Evolutionary conservation across 2,329 filamentous ascomycete species (phyloP).

Genomic region (Penicillium sp.): DNA sequence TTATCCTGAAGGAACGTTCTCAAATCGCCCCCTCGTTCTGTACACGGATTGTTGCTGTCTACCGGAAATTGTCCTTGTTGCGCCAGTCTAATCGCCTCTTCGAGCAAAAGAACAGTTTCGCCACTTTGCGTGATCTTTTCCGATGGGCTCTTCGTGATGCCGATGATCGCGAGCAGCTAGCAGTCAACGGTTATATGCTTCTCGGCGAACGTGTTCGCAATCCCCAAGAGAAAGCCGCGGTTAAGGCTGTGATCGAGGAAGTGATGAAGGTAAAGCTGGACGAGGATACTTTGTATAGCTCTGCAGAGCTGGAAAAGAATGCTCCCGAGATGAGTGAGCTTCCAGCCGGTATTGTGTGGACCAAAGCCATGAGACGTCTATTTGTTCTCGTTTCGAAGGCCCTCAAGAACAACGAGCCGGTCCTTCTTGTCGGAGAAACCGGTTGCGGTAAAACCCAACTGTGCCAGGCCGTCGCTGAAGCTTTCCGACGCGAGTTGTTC

Average conservation of each 20-base stretch:
- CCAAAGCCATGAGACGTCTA: conserved; percentile 84
- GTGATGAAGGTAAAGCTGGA: conserved; percentile 86
- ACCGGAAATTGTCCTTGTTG: conserved; percentile 84
- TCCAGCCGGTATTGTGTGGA: conserved; percentile 74
- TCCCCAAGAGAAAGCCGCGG: conserved; percentile 75
- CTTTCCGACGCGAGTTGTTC: conserved; percentile 70
- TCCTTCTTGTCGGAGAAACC: conserved; percentile 92
- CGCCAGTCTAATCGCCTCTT: conserved; percentile 89
- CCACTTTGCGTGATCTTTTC: conserved; percentile 92
- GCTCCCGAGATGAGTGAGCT: conserved; percentile 42
- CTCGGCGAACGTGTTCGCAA: conserved; percentile 94
- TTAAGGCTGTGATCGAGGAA: conserved; percentile 83
- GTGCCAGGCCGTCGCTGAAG: conserved; percentile 85
- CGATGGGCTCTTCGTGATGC: conserved; percentile 86
- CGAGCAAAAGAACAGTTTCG: conserved; percentile 96
- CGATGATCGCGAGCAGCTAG: conserved; percentile 82
- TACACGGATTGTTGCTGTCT: conserved; percentile 84
- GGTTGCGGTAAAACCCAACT: conserved; percentile 98
- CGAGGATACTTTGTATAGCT: conserved; percentile 68
- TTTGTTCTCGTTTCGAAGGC: conserved; percentile 88
- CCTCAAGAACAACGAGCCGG: conserved; percentile 84
- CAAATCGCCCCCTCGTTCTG: conserved; percentile 90
- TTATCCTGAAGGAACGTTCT: conserved; percentile 83
- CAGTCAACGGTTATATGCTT: conserved; percentile 92
- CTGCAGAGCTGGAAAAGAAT: conserved; percentile 57